Evolutionary conservation across 495 filamentous ascomycete genomes (phyloP), one percentile per base, ranked within the genome.

Genomic region (Lentithecium fluviatile): DNA sequence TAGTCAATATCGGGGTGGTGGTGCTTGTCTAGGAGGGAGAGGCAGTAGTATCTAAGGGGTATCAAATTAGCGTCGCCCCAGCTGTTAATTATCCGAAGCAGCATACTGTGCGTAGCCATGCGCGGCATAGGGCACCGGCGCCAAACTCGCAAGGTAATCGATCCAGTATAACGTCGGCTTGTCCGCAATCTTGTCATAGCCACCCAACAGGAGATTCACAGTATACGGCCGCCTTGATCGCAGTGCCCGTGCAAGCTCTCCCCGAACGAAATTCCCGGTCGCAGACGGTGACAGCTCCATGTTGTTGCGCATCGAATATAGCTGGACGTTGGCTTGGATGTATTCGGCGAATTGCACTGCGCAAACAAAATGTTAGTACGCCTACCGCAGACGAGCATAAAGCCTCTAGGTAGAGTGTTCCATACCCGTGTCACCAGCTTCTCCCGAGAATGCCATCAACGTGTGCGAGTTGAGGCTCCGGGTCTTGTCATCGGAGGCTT

Each of bases 301-400:
- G 68, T 90, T 86, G 71, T 97, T 97, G 62, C 94, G 91, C 92
- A 97, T 99, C 64, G 88, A 90, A 76, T 99, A 99, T 71, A 99
- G 88, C 75, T 93, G 88, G 69, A 95, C 86, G 72, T 99, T 97
- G 64, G 94, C 95, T 84, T 97, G 91, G 77, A 97, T 91, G 78
- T 91, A 97, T 80, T 99, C 94, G 69, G 94, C 90, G 74, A 99
- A 99, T 85, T 99, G 94, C 49, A 97, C 94, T 95, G 73, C 63
- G 45, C 36, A 45, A 0, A 17, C 13, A 3, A 11, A 8, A 43
- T 50, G 29, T 32, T 10, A 32, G 10, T 10, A 32, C 10, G 29
- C 29, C 29, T 32, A 32, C 10, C 3, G 3, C 10, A 32, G 29
- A 32, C 29, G 4, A 10, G 29, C 29, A 32, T 38, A 55, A 54